Conservation (phyloP, 495 filamentous ascomycete genomes). For the Hypoxylon cercidicola region DNA sequence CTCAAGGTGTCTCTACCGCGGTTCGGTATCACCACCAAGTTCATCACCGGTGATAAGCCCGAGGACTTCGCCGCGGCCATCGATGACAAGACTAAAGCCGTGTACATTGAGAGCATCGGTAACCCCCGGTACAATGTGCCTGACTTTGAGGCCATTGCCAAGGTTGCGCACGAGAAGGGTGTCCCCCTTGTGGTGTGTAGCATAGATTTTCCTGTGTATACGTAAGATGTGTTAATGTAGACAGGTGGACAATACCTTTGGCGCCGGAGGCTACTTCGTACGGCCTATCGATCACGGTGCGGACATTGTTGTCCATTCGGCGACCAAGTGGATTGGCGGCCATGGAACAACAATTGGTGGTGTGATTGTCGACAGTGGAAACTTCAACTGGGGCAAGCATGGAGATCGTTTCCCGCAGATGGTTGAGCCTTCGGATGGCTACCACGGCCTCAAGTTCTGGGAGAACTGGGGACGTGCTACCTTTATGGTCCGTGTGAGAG, state of each 20-base stretch:
- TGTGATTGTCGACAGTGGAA: slow-evolving; percentile 89
- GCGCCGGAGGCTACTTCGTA: slow-evolving; percentile 91
- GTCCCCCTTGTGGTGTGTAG: slow-evolving; percentile 82
- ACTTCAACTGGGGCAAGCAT: slow-evolving; percentile 96
- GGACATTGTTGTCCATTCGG: slow-evolving; percentile 94
- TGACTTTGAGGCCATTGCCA: slow-evolving; percentile 85
- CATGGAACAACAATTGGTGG: slow-evolving; percentile 97
- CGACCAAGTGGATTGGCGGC: slow-evolving; percentile 98
- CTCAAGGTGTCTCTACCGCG: slow-evolving; percentile 92
- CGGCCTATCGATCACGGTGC: slow-evolving; percentile 92
- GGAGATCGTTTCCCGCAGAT: slow-evolving; percentile 92
- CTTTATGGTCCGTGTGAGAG: slow-evolving; percentile 81
- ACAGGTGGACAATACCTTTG: slow-evolving; percentile 96
- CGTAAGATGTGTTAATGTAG: slow-evolving; percentile 14
- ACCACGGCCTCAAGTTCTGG: slow-evolving; percentile 97
- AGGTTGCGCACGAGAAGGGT: slow-evolving; percentile 81
- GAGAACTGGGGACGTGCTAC: slow-evolving; percentile 91
- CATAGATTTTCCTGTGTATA: background rate
- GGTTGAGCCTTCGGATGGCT: slow-evolving; percentile 89
- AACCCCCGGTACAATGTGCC: slow-evolving; percentile 97
- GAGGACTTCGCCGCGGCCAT: slow-evolving; percentile 86
- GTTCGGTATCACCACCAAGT: slow-evolving; percentile 89
- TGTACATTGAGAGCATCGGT: slow-evolving; percentile 95
- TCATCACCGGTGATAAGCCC: slow-evolving; percentile 84
- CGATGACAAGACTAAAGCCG: slow-evolving; percentile 95